Conservation (phyloP, 352 stramenopile species). For the Phytopythium ostracodes region DNA sequence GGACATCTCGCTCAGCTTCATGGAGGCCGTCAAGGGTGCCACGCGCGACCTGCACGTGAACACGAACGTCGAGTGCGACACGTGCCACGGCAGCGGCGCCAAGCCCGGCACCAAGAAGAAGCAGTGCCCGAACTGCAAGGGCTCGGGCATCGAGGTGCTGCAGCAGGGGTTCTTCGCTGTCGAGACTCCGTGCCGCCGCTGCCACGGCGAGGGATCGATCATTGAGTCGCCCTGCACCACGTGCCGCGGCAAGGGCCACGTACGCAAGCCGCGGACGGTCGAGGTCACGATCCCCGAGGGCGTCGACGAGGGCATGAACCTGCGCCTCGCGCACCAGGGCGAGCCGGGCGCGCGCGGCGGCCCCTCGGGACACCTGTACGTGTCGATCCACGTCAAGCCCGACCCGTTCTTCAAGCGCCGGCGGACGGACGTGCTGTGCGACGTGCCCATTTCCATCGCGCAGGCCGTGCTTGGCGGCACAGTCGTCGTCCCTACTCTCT, state of each 20-base stretch:
- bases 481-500: conserved; percentile 96
- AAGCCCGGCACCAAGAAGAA: conserved; percentile 83
- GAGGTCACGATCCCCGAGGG: conserved; percentile 94
- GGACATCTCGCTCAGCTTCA: conserved; percentile 91
- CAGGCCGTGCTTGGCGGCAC: conserved; percentile 92
- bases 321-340: conserved; percentile 92
- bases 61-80: conserved; percentile 70
- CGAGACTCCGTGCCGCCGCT: conserved; percentile 81
- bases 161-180: conserved; percentile 90
- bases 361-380: conserved; percentile 91
- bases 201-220: conserved; percentile 71
- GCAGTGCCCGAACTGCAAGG: conserved; percentile 77
- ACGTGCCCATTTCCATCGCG: conserved; percentile 91
- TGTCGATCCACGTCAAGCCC: conserved; percentile 91
- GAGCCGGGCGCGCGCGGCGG: conserved; percentile 83
- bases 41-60: conserved; percentile 87
- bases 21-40: conserved; percentile 93
- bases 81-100: conserved; percentile 74
- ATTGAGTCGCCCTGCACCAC: conserved; percentile 81
- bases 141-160: conserved; percentile 82
- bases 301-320: conserved; percentile 95
- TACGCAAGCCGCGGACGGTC: conserved; percentile 91
- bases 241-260: conserved; percentile 72
- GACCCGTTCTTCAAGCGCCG: conserved; percentile 96
- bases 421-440: conserved; percentile 93